Evolutionary conservation across 192 early-diverging fungal species (phyloP).

Genomic region (Entrophospora sp.): DNA sequence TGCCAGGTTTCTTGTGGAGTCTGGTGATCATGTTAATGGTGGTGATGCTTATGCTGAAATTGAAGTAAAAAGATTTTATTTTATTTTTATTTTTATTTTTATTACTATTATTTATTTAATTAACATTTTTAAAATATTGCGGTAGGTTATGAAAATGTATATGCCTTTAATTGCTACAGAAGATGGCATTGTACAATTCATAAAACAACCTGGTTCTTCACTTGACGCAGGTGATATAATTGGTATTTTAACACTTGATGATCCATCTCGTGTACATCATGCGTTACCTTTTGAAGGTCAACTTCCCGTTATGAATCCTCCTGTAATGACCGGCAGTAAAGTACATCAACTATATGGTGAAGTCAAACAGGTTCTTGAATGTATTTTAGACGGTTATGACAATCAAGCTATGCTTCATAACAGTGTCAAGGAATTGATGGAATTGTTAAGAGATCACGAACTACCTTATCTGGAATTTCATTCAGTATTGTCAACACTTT

Average conservation of each 20-base stretch:
- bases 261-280: slow-evolving; percentile 83
- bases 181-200: slow-evolving; percentile 82
- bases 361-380: slow-evolving; percentile 53
- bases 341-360: slow-evolving; percentile 74
- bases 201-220: slow-evolving; percentile 77
- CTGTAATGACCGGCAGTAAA: slow-evolving; percentile 81
- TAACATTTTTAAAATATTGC: neutral
- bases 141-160: slow-evolving; percentile 99
- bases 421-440: slow-evolving; percentile 65
- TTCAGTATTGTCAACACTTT: slow-evolving; percentile 70
- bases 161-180: slow-evolving; percentile 93
- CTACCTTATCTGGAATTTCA: slow-evolving; percentile 80
- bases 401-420: slow-evolving; percentile 58
- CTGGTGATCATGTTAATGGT: slow-evolving; percentile 79
- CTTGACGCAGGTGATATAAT: slow-evolving; percentile 89
- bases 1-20: slow-evolving; percentile 86
- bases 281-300: slow-evolving; percentile 78
- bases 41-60: slow-evolving; percentile 97
- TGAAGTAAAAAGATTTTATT: slow-evolving; percentile 47
- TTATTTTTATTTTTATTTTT: neutral
- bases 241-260: slow-evolving; percentile 86
- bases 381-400: slow-evolving; percentile 84
- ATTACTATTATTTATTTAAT: neutral
- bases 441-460: slow-evolving; percentile 62
- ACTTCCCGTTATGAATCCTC: slow-evolving; percentile 59